phyloP scores from a whole-genome alignment of 495 filamentous ascomycete genomes.

The Penicillium argentinense region DNA sequence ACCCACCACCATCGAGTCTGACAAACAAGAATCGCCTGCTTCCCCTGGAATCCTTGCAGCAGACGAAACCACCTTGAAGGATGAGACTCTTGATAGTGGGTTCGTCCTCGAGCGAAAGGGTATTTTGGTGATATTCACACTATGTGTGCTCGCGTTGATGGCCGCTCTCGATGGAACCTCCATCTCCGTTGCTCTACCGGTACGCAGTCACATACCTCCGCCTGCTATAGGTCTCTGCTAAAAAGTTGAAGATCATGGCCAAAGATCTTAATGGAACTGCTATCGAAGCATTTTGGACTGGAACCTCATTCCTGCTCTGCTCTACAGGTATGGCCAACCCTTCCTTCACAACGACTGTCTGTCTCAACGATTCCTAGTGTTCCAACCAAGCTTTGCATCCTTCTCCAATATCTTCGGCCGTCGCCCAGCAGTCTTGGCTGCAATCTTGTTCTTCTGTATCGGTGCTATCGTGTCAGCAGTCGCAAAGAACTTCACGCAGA shows the following conservation, averaged over 20 bases:
- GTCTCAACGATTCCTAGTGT: slow-evolving; percentile 18
- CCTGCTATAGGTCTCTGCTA: background rate
- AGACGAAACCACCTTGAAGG: too few relatives aligned
- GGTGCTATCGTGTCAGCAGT: slow-evolving; percentile 58
- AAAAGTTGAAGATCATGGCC: slow-evolving; percentile 28
- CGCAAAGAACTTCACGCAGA: slow-evolving; percentile 58
- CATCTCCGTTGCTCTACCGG: slow-evolving; percentile 69
- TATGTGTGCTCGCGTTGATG: slow-evolving; percentile 63
- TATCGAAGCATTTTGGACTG: slow-evolving; percentile 60
- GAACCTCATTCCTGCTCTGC: slow-evolving; percentile 53
- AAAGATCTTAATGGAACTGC: slow-evolving; percentile 50
- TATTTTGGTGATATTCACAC: slow-evolving; percentile 39
- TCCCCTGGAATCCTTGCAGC: too few relatives aligned
- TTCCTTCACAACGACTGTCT: background rate
- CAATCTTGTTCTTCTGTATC: slow-evolving; percentile 54
- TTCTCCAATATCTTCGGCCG: slow-evolving; percentile 46
- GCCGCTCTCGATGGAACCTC: slow-evolving; percentile 75
- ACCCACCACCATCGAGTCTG: background rate
- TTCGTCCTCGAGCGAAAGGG: slow-evolving; percentile 29
- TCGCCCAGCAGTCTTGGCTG: slow-evolving; percentile 45
- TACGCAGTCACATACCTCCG: slow-evolving; percentile 22
- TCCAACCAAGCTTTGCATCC: slow-evolving; percentile 42
- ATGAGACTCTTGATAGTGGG: slow-evolving; percentile 8
- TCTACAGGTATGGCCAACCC: slow-evolving; percentile 32
- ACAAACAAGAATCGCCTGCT: background rate